phyloP scores from a whole-genome alignment of 805 yeast species.

The Groenewaldozyma tartarivorans region DNA sequence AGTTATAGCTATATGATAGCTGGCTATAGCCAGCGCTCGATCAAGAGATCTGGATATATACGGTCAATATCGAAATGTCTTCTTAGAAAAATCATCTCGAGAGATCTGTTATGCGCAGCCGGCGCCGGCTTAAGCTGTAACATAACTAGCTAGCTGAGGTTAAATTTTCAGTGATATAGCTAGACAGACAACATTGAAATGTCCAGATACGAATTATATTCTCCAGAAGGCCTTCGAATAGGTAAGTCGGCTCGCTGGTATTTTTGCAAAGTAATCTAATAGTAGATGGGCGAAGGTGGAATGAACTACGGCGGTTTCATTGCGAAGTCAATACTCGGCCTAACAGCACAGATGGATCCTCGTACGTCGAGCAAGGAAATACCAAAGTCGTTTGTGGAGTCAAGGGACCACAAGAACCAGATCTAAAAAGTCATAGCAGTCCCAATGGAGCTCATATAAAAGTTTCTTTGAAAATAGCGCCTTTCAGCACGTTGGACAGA shows the following conservation, averaged over 20 bases:
- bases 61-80: no score
- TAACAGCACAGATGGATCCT: constrained; percentile 74
- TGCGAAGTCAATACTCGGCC: constrained; percentile 86
- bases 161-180: not conserved
- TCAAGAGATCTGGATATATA: no score
- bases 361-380: constrained; percentile 86
- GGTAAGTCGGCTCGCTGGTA: constrained; percentile 12
- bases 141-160: no score
- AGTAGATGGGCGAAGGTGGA: constrained; percentile 86
- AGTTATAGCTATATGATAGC: no score
- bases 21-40: no score
- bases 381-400: constrained; percentile 80
- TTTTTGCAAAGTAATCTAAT: not conserved
- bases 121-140: no score
- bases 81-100: no score
- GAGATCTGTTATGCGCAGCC: no score
- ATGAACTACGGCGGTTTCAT: constrained; percentile 75
- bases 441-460: constrained; percentile 47
- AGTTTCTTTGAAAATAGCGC: constrained; percentile 62
- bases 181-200: constrained; percentile 2
- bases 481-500: constrained; percentile 71
- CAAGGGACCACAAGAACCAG: constrained; percentile 85
- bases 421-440: constrained; percentile 36
- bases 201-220: constrained; percentile 55
- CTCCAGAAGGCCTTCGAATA: constrained; percentile 88